Base-by-base conservation (phyloP, 169 alveolate species). In the Theileria orientalis region DNA sequence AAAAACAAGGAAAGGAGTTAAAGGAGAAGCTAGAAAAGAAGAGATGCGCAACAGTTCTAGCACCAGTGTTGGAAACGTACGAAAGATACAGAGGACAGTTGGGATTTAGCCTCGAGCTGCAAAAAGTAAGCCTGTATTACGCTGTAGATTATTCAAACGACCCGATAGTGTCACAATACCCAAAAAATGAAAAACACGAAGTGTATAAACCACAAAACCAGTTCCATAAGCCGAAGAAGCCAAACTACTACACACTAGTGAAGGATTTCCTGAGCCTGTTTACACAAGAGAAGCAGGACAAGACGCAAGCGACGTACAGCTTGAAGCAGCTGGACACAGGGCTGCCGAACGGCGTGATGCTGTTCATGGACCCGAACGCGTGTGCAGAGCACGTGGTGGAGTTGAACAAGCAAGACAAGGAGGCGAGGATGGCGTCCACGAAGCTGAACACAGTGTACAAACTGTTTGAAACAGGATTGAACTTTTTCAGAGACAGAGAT, bases 311-410 rank as follows among this genome's bases (percentile, higher is more conserved):
- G 60, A 49, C 2, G 1, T 49, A 49, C 27, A 49, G 25, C 25
- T 27, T 13, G 60, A 33, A 49, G 19, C 35, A 49, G 7, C 60
- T 49, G 0, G 25, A 49, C 60, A 1, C 60, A 49, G 25, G 25
- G 35, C 60, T 49, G 1, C 60, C 60, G 25, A 49, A 49, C 60
- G 60, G 35, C 19, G 60, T 49, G 19, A 33, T 21, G 60, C 35
- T 49, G 19, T 49, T 49, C 60, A 49, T 49, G 60, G 86, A 78
- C 42, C 79, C 79, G 6, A 78, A 62, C 49, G 86, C 86, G 13
- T 78, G 86, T 44, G 66, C 68, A 14, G 80, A 76, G 9, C 80
- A 78, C 16, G 59, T 78, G 16, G 19, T 21, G 60, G 86, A 78
- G 71, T 68, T 78, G 41, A 46, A 74, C 11, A 23, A 71, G 27